Evolutionary conservation across 306 rosid species (phyloP), one percentile per base, ranked within the genome.

Genomic region (Cyclanthera cordifolia): DNA sequence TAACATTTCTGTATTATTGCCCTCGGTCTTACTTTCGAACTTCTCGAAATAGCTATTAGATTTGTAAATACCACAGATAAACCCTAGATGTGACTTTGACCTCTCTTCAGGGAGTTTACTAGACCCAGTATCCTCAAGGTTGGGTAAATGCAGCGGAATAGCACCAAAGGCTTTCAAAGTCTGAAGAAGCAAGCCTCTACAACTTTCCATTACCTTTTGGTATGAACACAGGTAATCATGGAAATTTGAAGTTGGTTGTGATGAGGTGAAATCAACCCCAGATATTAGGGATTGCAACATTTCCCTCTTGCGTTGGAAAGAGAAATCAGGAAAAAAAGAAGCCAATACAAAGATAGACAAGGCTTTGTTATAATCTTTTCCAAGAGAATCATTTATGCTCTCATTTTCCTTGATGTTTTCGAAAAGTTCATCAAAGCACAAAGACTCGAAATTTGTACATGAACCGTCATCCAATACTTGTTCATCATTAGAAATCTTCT

Each of bases 301-400:
- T 43, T 88, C 91, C 82, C 83, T 86, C 78, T 82, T 83, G 59
- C 76, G 82, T 51, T 52, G 88, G 75, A 82, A 24, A 78, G 97
- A 88, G 75, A 91, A 78, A 77, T 86, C 87, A 73, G 88, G 85
- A 77, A 86, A 85, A 59, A 91, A 70, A 47, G 91, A 86, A 66
- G 95, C 95, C 91, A 88, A 77, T 76, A 91, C 82, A 82, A 79
- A 88, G 73, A 91, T 91, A 76, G 90, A 79, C 74, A 86, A 74
- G 0, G 95, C 97, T 75, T 75, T 73, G 79, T 81, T 83, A 77
- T 60, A 77, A 51, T 71, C 72, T 76, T 81, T 82, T 47, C 70
- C 88, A 17, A 76, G 72, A 66, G 88, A 80, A 68, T 52, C 37
- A 50, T 70, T 80, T 70, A 60, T 74, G 10, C 59, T 74, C 77